These are phyloP conservation scores for Backusella luteola DNA, from an alignment of 192 early-diverging fungal genomes.

Conservation along the genomic window DNA sequence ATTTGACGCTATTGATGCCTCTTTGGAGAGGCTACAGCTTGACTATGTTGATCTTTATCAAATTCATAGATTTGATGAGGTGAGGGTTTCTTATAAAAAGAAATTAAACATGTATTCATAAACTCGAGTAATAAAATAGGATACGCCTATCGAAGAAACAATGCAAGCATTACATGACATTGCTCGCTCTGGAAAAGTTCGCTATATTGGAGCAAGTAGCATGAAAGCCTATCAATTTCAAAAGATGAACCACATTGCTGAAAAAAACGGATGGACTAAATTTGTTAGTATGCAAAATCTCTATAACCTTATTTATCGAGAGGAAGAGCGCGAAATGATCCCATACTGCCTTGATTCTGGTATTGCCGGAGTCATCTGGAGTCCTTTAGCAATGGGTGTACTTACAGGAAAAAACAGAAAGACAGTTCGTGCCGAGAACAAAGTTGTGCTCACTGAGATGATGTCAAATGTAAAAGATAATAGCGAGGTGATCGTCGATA, in stretches of 20 bases:
- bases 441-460: neutral
- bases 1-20: constrained; percentile 72
- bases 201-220: constrained; percentile 40
- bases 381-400: constrained; percentile 30
- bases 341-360: constrained; percentile 33
- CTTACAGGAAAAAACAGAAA: constrained; percentile 25
- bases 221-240: constrained; percentile 43
- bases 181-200: constrained; percentile 59
- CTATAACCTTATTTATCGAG: constrained; percentile 40
- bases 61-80: constrained; percentile 65
- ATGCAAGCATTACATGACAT: constrained; percentile 69
- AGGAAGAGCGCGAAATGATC: constrained; percentile 43
- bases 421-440: neutral
- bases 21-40: constrained; percentile 60
- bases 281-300: constrained; percentile 27
- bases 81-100: neutral
- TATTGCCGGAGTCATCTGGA: constrained; percentile 29
- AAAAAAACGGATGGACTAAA: constrained; percentile 38
- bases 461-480: neutral
- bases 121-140: neutral
- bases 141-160: constrained; percentile 65
- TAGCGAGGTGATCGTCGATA: constrained; percentile 16
- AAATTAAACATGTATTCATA: neutral
- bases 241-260: constrained; percentile 37
- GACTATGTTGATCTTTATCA: constrained; percentile 74